A percentile compares a stretch with the other conserved stretches of the same genome.
Conservation (phyloP, 2,329 filamentous ascomycete species). For the Phialemonium atrogriseum region DNA sequence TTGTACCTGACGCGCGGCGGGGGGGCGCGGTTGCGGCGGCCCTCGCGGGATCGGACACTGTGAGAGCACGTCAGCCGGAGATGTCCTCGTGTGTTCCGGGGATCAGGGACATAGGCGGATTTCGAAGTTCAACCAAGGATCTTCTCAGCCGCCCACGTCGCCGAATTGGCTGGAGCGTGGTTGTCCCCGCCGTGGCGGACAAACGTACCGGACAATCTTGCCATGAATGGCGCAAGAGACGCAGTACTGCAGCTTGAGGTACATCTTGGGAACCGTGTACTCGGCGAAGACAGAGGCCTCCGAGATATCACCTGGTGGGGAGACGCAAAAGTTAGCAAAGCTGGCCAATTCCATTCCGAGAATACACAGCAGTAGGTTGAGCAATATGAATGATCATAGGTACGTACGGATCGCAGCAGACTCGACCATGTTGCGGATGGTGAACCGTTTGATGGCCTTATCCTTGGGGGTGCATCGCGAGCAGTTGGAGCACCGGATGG, state of each 20-base stretch:
- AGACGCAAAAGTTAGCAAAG: slow-evolving; percentile 8
- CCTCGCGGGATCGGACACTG: slow-evolving; percentile 94
- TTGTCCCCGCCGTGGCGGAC: slow-evolving; percentile 48
- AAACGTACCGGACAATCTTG: slow-evolving; percentile 99
- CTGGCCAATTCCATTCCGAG: neutral
- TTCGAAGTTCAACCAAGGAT: slow-evolving; percentile 27
- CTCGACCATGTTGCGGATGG: slow-evolving; percentile 99
- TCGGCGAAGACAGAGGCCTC: slow-evolving; percentile 98
- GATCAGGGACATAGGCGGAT: slow-evolving; percentile 8
- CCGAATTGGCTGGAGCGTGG: slow-evolving; percentile 28
- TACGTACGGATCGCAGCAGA: slow-evolving; percentile 97
- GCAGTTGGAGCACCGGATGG: slow-evolving; percentile 74
- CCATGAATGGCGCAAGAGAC: slow-evolving; percentile 99
- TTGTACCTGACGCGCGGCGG: slow-evolving; percentile 98
- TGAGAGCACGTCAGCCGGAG: slow-evolving; percentile 30
- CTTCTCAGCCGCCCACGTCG: slow-evolving; percentile 37
- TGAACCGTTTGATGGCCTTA: slow-evolving; percentile 99
- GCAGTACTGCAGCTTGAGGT: slow-evolving; percentile 99
- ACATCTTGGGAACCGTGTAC: slow-evolving; percentile 99
- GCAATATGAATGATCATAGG: slow-evolving; percentile 6
- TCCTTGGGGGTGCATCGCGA: slow-evolving; percentile 93
- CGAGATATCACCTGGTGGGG: slow-evolving; percentile 86
- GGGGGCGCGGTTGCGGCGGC: slow-evolving; percentile 97
- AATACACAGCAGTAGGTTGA: neutral
- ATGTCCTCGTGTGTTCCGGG: slow-evolving; percentile 13